Conservation (phyloP, 2,329 filamentous ascomycete species). For the Botrytis fragariae region DNA sequence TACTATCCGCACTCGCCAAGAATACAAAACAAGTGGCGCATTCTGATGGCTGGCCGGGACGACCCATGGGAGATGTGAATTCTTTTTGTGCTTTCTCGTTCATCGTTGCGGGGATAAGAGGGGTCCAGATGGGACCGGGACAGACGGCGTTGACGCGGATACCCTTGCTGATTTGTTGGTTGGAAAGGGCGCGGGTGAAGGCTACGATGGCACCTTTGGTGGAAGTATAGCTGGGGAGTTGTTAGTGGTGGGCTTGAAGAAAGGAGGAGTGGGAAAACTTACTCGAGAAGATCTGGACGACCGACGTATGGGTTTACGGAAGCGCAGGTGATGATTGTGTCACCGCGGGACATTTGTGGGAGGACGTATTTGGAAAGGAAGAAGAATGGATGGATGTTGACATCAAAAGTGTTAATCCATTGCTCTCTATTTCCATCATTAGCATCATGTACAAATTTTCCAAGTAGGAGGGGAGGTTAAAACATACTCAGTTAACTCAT, state of each 20-base stretch:
- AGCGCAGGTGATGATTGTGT: constrained; percentile 81
- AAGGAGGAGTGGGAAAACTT: not conserved
- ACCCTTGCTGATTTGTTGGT: constrained; percentile 68
- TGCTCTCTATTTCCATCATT: constrained; percentile 55
- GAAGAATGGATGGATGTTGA: constrained; percentile 81
- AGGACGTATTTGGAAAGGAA: constrained; percentile 76
- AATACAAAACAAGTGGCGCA: constrained; percentile 82
- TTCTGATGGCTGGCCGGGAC: constrained; percentile 77
- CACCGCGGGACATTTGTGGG: constrained; percentile 70
- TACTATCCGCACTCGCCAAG: constrained; percentile 71
- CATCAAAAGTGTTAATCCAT: constrained; percentile 76
- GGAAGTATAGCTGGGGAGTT: constrained; percentile 57
- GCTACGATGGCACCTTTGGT: constrained; percentile 77
- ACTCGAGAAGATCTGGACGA: constrained; percentile 72
- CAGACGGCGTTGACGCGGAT: constrained; percentile 76
- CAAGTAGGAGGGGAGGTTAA: not conserved
- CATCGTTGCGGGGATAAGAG: constrained; percentile 73
- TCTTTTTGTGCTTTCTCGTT: constrained; percentile 65
- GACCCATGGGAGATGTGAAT: constrained; percentile 72
- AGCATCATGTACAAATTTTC: constrained; percentile 12
- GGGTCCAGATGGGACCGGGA: constrained; percentile 77
- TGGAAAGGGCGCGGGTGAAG: constrained; percentile 74
- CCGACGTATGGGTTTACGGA: constrained; percentile 83
- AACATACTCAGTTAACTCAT: constrained; percentile 62
- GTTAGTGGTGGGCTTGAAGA: not conserved